Evolutionary conservation across 108 stramenopile genomes (phyloP).

Genomic region (Thalassiosira profunda): DNA sequence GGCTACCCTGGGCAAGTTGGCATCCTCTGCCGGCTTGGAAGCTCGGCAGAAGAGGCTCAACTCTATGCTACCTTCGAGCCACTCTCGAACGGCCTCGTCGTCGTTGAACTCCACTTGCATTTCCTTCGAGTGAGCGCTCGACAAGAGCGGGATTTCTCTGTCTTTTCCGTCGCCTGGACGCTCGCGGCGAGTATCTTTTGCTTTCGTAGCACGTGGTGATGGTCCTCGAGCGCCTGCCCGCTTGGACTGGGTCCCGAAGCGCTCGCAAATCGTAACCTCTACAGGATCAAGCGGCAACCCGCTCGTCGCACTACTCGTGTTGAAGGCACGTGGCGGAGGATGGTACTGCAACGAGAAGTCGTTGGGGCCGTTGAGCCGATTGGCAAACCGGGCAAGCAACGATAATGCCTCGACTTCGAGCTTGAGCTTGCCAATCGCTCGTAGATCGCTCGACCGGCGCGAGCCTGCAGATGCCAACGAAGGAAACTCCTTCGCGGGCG

Average conservation of each 20-base stretch:
- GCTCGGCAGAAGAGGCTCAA: slow-evolving; percentile 19
- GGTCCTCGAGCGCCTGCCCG: background rate
- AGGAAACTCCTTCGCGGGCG: slow-evolving; percentile 11
- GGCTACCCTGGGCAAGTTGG: slow-evolving; percentile 1
- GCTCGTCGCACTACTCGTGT: background rate
- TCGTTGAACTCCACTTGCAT: slow-evolving; percentile 6
- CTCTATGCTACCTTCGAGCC: slow-evolving; percentile 10
- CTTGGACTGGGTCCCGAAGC: background rate
- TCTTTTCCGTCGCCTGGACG: background rate
- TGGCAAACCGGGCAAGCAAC: slow-evolving; percentile 7
- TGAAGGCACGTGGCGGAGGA: background rate
- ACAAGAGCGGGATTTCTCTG: slow-evolving; percentile 1
- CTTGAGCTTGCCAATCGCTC: background rate
- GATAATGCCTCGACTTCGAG: slow-evolving; percentile 12
- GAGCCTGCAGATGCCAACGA: background rate
- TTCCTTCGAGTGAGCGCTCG: background rate
- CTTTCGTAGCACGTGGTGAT: background rate
- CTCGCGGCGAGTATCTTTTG: no score
- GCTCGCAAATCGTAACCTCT: slow-evolving; percentile 7
- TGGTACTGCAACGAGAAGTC: slow-evolving; percentile 17
- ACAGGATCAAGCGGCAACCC: background rate
- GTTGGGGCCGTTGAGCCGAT: slow-evolving; percentile 1
- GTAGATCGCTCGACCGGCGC: background rate
- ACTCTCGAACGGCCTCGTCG: slow-evolving; percentile 8
- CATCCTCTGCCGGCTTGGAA: background rate